Evolutionary conservation across 139 green algal genomes (phyloP).

Genomic region (Parachlorella kessleri): DNA sequence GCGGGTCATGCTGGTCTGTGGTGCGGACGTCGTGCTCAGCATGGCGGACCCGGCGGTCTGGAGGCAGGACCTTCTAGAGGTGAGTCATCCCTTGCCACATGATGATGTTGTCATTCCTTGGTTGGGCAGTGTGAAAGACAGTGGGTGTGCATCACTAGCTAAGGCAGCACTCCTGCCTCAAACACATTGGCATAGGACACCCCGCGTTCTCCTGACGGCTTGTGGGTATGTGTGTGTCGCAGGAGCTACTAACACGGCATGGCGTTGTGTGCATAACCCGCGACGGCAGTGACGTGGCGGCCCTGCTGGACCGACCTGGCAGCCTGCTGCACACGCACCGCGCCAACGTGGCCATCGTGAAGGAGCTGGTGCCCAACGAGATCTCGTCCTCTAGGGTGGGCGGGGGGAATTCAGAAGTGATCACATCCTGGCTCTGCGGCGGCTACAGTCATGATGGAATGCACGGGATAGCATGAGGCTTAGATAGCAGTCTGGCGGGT

Average conservation of each 20-base stretch:
- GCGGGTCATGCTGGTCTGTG: conserved; percentile 42
- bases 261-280: conserved; percentile 41
- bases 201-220: no score
- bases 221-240: no score
- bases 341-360: conserved; percentile 35
- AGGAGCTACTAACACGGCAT: conserved; percentile 33
- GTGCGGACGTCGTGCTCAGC: conserved; percentile 36
- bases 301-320: conserved; percentile 24
- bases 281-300: not conserved
- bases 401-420: not conserved
- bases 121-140: no score
- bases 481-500: no score
- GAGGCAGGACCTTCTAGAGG: conserved; percentile 45
- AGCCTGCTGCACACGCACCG: conserved; percentile 37
- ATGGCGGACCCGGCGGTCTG: conserved; percentile 37
- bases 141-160: no score
- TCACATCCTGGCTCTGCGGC: not conserved
- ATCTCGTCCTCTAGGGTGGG: conserved; percentile 43
- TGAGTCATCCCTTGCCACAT: no score
- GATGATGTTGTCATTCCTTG: no score
- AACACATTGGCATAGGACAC: no score
- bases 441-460: no score
- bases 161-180: no score
- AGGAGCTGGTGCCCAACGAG: conserved; percentile 44
- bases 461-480: not conserved